Evolutionary conservation across 2,329 filamentous ascomycete species (phyloP).

Genomic region (Cercospora beticola): DNA sequence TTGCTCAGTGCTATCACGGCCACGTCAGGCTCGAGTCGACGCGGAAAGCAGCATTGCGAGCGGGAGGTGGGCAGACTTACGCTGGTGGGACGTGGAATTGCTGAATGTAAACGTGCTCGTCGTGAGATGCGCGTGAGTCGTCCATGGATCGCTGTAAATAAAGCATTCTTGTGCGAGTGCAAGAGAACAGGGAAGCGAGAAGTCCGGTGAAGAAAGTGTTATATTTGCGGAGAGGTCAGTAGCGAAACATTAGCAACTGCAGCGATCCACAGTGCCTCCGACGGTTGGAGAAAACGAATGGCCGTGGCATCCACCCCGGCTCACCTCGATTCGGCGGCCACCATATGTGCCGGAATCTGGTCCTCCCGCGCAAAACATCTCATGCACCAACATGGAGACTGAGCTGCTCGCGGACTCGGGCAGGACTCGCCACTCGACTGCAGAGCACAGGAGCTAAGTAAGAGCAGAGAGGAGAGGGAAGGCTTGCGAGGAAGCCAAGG

Average conservation of each 20-base stretch:
- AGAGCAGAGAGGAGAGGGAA: neutral
- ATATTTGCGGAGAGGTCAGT: neutral
- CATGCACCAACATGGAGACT: neutral
- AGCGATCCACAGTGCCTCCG: constrained; percentile 8
- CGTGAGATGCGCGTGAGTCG: neutral
- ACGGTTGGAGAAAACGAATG: neutral
- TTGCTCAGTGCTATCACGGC: neutral
- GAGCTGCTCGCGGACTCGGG: neutral
- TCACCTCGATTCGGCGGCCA: neutral
- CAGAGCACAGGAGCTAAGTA: neutral
- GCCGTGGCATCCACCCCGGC: constrained; percentile 2
- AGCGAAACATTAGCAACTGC: neutral
- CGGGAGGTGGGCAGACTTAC: neutral
- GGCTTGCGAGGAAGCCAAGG: neutral
- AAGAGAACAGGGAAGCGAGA: neutral
- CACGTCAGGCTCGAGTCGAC: neutral
- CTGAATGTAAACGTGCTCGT: neutral
- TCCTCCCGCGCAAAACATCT: neutral
- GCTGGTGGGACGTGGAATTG: neutral
- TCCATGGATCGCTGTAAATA: neutral
- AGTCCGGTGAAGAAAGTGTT: neutral
- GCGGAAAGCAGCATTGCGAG: too few relatives aligned
- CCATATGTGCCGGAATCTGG: neutral
- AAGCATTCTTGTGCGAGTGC: neutral
- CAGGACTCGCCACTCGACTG: neutral